Evolutionary conservation across 2,329 filamentous ascomycete species (phyloP).

Genomic region (Orbilia quercus): DNA sequence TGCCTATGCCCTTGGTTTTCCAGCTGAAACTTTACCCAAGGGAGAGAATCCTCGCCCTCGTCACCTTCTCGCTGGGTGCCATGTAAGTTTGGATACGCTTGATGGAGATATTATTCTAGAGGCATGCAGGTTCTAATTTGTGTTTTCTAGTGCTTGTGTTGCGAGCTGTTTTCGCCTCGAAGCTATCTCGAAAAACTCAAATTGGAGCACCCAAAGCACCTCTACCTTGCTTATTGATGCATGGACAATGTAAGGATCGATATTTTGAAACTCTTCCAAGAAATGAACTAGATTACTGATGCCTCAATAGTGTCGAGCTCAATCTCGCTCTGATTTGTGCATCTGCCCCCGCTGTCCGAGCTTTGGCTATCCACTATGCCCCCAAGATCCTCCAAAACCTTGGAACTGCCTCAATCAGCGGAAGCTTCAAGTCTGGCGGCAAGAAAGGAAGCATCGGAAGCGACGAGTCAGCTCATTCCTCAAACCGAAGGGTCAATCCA

Average conservation of each 20-base stretch:
- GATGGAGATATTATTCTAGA: not conserved
- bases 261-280: not conserved
- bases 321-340: conserved; percentile 51
- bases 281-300: not conserved
- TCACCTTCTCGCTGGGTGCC: conserved; percentile 50
- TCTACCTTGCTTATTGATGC: conserved; percentile 35
- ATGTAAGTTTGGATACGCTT: conserved; percentile 26
- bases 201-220: conserved; percentile 16
- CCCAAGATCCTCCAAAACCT: conserved; percentile 44
- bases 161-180: conserved; percentile 41
- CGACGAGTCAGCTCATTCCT: conserved; percentile 15
- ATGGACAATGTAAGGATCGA: conserved; percentile 43
- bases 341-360: conserved; percentile 45
- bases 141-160: conserved; percentile 39
- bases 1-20: conserved; percentile 53
- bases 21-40: conserved; percentile 47
- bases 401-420: conserved; percentile 23
- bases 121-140: not conserved
- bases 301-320: conserved; percentile 25
- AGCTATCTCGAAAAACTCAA: conserved; percentile 14
- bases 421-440: not conserved
- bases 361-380: conserved; percentile 47
- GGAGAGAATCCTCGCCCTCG: conserved; percentile 44
- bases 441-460: conserved; percentile 39
- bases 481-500: conserved; percentile 8